Evolutionary conservation across 1,139 yeast species (phyloP).

Genomic region (Saccharomyces hybrid): DNA sequence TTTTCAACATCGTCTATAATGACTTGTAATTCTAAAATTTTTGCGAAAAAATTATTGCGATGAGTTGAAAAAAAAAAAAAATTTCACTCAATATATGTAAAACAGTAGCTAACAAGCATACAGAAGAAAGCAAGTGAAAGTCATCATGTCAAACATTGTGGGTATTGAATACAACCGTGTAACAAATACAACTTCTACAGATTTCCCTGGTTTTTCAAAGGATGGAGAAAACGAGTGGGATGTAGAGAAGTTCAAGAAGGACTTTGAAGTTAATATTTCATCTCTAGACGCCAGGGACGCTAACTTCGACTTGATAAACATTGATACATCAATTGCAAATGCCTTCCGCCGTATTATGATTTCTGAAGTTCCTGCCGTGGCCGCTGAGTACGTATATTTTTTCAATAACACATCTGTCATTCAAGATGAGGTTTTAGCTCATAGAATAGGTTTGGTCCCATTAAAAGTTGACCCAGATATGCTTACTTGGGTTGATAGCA

Average conservation of each 20-base stretch:
- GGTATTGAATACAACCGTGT: conserved; percentile 89
- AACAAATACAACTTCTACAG: conserved; percentile 77
- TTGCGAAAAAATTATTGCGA: conserved; percentile 26
- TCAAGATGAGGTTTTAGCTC: conserved; percentile 94
- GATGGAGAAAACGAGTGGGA: conserved; percentile 74
- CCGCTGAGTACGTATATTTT: conserved; percentile 83
- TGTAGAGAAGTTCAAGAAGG: conserved; percentile 65
- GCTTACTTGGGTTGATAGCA: conserved; percentile 65
- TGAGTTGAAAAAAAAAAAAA: conserved; percentile 1
- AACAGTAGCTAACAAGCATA: background rate
- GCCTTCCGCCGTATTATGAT: conserved; percentile 97
- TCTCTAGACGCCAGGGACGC: conserved; percentile 62
- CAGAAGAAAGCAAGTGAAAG: background rate
- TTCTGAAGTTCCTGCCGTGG: conserved; percentile 92
- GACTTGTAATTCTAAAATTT: background rate
- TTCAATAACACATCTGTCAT: conserved; percentile 93
- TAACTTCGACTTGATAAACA: conserved; percentile 76
- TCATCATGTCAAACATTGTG: conserved; percentile 48
- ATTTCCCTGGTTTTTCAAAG: conserved; percentile 75
- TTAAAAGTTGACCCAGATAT: conserved; percentile 87
- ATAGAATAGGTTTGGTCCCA: conserved; percentile 88
- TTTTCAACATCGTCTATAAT: background rate
- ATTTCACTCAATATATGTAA: background rate
- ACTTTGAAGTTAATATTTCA: conserved; percentile 62
- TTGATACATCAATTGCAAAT: conserved; percentile 92